Base-by-base conservation (phyloP, 768 basidiomycete genomes). In the Tricholoma sp. region DNA sequence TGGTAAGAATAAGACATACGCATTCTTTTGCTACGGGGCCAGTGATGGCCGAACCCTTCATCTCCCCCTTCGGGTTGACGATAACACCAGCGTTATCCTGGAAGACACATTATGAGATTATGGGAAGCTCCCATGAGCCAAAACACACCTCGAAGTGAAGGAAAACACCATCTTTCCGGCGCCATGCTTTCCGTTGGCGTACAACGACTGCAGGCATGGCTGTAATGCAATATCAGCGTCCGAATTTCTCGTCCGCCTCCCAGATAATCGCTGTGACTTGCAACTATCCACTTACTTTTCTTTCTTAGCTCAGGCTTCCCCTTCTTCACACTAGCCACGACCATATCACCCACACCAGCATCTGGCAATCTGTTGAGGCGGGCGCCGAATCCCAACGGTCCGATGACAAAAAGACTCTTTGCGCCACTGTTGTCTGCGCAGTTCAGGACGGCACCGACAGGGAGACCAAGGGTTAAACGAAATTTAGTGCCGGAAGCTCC, bases 11-110 rank as follows among this genome's bases (percentile, higher is more conserved):
- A 45, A 4, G 21, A 86, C 91, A 41, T 72, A 94, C 91, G 71
- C 97, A 98, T 92, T 98, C 96, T 85, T 98, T 99, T 78, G 96
- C 97, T 61, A 99, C 92, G 39, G 94, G 94, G 57, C 94, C 94
- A 34, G 94, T 91, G 71, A 97, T 96, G 59, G 92, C 91, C 53
- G 92, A 95, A 51, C 96, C 96, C 82, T 99, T 99, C 97, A 99
- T 99, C 80, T 99, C 97, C 67, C 96, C 96, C 83, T 98, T 98
- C 69, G 91, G 89, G 80, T 97, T 98, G 67, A 98, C 94, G 61
- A 96, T 96, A 55, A 96, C 94, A 73, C 94, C 94, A 43, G 94
- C 94, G 71, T 95, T 95, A 76, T 96, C 94, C 88, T 88, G 22
- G 19, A 49, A 29, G 9, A 18, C 27, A 16, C 37, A 29, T 54